Conservation (phyloP, 2,329 filamentous ascomycete genomes). For the Aspergillus jensenii region DNA sequence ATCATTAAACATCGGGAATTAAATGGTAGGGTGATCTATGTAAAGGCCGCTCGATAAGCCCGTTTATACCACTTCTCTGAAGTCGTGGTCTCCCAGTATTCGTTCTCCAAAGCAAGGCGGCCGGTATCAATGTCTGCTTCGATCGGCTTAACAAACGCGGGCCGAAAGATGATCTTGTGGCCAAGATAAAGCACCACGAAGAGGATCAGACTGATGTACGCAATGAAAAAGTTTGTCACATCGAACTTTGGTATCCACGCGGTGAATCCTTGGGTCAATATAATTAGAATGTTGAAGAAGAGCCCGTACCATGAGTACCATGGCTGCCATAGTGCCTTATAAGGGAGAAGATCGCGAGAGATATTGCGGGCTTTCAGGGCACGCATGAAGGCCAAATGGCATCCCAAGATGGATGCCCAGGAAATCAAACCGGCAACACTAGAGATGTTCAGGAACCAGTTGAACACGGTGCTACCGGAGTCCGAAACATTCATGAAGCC, state of each 20-base stretch:
- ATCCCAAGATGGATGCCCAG: conserved; percentile 44
- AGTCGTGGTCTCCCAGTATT: conserved; percentile 27
- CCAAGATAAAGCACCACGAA: conserved; percentile 61
- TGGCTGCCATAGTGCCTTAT: conserved; percentile 62
- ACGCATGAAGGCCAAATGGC: conserved; percentile 66
- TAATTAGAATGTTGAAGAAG: conserved; percentile 64
- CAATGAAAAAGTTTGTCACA: conserved; percentile 61
- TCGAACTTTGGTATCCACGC: conserved; percentile 63
- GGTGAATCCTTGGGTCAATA: conserved; percentile 68
- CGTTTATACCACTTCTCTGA: conserved; percentile 19
- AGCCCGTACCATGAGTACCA: conserved; percentile 66
- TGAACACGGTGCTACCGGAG: conserved; percentile 61
- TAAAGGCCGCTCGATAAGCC: conserved; percentile 10
- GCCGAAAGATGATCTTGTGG: conserved; percentile 54
- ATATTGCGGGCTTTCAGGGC: conserved; percentile 59
- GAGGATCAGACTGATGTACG: conserved; percentile 64
- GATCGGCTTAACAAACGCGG: conserved; percentile 36
- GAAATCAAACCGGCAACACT: conserved; percentile 38
- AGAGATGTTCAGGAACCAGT: conserved; percentile 35
- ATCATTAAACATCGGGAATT: background rate
- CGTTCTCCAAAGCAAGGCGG: conserved; percentile 34
- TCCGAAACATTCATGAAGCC: conserved; percentile 69
- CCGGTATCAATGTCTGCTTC: conserved; percentile 48
- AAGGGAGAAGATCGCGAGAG: conserved; percentile 58
- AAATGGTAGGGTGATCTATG: conserved; percentile 4